These are phyloP conservation scores for Pseudonitzschia pungens DNA, from an alignment of 108 stramenopile genomes.

Conservation along the genomic window DNA sequence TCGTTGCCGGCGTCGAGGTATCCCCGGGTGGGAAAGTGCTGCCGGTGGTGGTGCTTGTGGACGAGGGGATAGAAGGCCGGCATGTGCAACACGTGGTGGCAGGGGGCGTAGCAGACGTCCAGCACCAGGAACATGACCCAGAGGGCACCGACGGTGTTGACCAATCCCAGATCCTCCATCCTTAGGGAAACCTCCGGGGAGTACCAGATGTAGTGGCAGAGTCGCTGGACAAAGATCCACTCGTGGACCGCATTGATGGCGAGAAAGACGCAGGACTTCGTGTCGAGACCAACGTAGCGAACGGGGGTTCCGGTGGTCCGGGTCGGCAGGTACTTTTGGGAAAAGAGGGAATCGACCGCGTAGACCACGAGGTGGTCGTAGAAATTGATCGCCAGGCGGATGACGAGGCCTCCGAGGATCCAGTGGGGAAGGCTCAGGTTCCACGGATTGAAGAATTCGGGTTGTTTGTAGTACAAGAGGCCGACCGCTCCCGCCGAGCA, in stretches of 20 bases:
- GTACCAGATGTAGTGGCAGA: conserved; percentile 62
- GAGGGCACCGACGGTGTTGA: conserved; percentile 72
- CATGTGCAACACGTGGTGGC: conserved; percentile 82
- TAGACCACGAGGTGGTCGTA: conserved; percentile 69
- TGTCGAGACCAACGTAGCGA: conserved; percentile 58
- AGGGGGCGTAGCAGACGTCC: conserved; percentile 82
- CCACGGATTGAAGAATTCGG: conserved; percentile 68
- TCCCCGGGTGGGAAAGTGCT: conserved; percentile 86
- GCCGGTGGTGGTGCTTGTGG: conserved; percentile 96
- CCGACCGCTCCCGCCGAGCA: conserved; percentile 40
- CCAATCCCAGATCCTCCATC: conserved; percentile 49
- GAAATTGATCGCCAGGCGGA: conserved; percentile 59
- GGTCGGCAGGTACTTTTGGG: conserved; percentile 56
- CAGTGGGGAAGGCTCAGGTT: conserved; percentile 42
- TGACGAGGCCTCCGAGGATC: conserved; percentile 45
- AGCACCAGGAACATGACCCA: conserved; percentile 80
- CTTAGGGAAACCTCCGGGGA: conserved; percentile 39
- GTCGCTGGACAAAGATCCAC: conserved; percentile 79
- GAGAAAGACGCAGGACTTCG: conserved; percentile 59
- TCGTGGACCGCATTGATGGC: conserved; percentile 83
- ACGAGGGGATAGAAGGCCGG: conserved; percentile 78
- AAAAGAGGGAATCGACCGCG: conserved; percentile 46
- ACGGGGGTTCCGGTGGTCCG: conserved; percentile 47
- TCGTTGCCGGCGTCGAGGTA: conserved; percentile 94
- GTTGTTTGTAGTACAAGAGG: conserved; percentile 40